Conservation (phyloP, 2,329 filamentous ascomycete genomes). For the Fusarium sp. region DNA sequence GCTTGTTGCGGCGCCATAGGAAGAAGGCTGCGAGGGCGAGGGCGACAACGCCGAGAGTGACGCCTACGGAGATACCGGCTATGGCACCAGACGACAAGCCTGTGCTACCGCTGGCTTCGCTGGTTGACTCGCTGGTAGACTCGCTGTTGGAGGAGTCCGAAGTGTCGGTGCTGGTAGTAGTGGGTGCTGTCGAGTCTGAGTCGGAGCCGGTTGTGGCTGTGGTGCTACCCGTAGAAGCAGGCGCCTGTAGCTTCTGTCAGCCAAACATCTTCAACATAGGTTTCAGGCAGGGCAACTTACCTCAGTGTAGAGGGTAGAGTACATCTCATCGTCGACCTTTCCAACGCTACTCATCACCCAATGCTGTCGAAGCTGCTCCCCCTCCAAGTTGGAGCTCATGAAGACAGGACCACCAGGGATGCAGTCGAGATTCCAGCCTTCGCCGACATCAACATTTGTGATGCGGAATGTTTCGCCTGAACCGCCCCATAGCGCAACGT, state of each 20-base stretch:
- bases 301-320: conserved; percentile 49
- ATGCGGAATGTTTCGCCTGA: conserved; percentile 48
- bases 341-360: conserved; percentile 53
- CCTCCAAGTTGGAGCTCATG: conserved; percentile 47
- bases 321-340: conserved; percentile 50
- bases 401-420: conserved; percentile 50
- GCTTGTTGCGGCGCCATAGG: conserved; percentile 27
- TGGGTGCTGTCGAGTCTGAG: neutral
- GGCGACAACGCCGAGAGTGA: conserved; percentile 14
- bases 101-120: neutral
- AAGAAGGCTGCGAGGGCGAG: conserved; percentile 18
- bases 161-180: neutral
- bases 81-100: conserved; percentile 24
- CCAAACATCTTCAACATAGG: fast-evolving
- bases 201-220: neutral
- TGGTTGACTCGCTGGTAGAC: neutral
- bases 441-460: conserved; percentile 51
- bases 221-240: conserved; percentile 5
- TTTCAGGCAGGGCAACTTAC: neutral
- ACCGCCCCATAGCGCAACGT: conserved; percentile 50
- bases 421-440: conserved; percentile 51
- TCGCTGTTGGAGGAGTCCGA: neutral
- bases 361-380: conserved; percentile 49
- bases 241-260: conserved; percentile 4
- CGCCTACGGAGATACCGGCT: conserved; percentile 17